A percentile compares a stretch with the other conserved stretches of the same genome.
Conservation (phyloP, 495 filamentous ascomycete species). For the Xylaria flabelliformis region DNA sequence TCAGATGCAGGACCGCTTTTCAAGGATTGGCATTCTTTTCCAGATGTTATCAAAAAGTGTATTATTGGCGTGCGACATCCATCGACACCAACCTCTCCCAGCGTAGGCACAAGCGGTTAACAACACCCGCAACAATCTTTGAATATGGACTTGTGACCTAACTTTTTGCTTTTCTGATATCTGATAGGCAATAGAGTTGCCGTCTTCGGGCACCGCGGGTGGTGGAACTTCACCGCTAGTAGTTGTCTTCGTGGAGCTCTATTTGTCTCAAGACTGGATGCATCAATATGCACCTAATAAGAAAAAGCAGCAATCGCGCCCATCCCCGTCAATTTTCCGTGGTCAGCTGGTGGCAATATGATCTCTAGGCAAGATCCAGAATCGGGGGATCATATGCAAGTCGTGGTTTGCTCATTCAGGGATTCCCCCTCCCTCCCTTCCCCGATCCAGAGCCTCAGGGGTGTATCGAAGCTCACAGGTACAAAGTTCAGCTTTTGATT, state of each 20-base stretch:
- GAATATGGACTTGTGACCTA: background rate
- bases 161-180: background rate
- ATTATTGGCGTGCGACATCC: background rate
- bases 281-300: background rate
- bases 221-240: background rate
- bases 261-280: background rate
- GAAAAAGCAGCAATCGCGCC: background rate
- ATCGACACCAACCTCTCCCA: background rate
- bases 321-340: background rate
- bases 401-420: no score
- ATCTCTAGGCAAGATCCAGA: background rate
- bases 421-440: background rate
- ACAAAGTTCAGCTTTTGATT: background rate
- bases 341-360: background rate
- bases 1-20: background rate
- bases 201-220: background rate
- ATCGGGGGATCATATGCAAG: background rate
- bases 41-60: background rate
- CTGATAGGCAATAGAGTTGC: background rate
- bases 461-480: background rate
- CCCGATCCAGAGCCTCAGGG: slow-evolving; percentile 1
- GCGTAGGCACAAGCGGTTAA: background rate
- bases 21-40: background rate
- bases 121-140: background rate
- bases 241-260: background rate